A percentile compares a stretch with the other conserved stretches of the same genome.
Conservation (phyloP, 2,329 filamentous ascomycete species). For the Fusarium scirpi region DNA sequence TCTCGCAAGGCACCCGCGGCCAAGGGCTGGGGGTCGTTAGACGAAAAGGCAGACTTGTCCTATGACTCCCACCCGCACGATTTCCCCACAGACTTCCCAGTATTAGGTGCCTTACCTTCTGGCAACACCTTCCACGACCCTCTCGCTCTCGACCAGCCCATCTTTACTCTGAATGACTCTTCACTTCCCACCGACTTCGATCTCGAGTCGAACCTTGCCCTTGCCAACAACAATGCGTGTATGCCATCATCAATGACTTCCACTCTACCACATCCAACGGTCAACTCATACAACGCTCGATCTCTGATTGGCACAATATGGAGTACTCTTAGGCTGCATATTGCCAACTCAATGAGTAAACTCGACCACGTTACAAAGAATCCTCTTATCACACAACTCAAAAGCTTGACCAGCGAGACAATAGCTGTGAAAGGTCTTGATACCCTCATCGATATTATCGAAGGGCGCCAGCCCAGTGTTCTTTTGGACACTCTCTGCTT, state of each 20-base stretch:
- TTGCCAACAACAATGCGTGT: constrained; percentile 49
- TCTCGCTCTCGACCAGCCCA: constrained; percentile 51
- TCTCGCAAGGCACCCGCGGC: constrained; percentile 41
- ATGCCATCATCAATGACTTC: constrained; percentile 27
- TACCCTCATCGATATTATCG: constrained; percentile 56
- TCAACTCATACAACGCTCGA: constrained; percentile 46
- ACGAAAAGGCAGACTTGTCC: constrained; percentile 48
- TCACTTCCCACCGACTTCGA: constrained; percentile 51
- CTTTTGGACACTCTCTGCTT: constrained; percentile 63
- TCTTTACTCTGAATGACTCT: constrained; percentile 53
- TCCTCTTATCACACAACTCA: constrained; percentile 56
- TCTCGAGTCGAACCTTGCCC: constrained; percentile 54
- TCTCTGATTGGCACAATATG: constrained; percentile 59
- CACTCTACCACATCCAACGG: constrained; percentile 36
- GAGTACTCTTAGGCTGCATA: constrained; percentile 60
- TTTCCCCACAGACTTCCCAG: constrained; percentile 58
- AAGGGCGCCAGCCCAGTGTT: constrained; percentile 53
- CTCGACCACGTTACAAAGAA: constrained; percentile 57
- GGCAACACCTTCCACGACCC: constrained; percentile 46
- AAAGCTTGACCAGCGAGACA: constrained; percentile 52
- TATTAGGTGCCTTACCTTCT: constrained; percentile 48
- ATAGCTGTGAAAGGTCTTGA: constrained; percentile 59
- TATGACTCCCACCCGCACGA: constrained; percentile 54
- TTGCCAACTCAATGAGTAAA: constrained; percentile 59
- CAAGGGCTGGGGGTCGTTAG: constrained; percentile 42